Conservation (phyloP, 1,139 yeast genomes). For the Geotrichum restrictum region DNA sequence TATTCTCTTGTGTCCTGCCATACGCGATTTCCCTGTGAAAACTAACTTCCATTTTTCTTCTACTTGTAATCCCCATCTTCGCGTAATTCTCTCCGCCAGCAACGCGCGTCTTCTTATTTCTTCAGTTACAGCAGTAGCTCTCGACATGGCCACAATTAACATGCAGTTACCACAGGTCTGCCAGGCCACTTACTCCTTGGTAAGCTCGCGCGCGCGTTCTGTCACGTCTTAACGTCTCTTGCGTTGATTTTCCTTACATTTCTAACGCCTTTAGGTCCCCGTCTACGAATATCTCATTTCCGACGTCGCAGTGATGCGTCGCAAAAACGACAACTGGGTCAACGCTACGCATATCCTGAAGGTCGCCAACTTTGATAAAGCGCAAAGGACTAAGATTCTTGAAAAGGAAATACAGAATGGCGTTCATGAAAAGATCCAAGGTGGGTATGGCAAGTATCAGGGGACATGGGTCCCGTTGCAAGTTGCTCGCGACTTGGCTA, state of each 20-base stretch:
- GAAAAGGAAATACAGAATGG: slow-evolving; percentile 90
- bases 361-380: slow-evolving; percentile 92
- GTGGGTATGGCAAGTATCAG: slow-evolving; percentile 95
- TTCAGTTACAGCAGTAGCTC: too few species aligned
- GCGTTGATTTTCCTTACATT: neutral
- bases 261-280: slow-evolving; percentile 48
- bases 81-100: neutral
- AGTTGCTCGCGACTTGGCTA: slow-evolving; percentile 53
- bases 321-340: slow-evolving; percentile 89
- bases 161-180: slow-evolving; percentile 19
- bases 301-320: slow-evolving; percentile 87
- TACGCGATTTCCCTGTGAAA: too few species aligned
- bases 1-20: too few species aligned
- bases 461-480: slow-evolving; percentile 95
- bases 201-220: too few species aligned
- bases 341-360: slow-evolving; percentile 96
- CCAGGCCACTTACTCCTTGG: slow-evolving; percentile 22
- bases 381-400: slow-evolving; percentile 83
- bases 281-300: slow-evolving; percentile 81
- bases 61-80: neutral
- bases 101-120: neutral
- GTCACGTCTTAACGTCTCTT: too few species aligned
- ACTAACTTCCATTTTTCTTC: neutral
- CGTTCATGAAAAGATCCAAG: slow-evolving; percentile 87
- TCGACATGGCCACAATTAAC: neutral